Conservation (phyloP, 108 stramenopile genomes). For the Nitzschia putrida region DNA sequence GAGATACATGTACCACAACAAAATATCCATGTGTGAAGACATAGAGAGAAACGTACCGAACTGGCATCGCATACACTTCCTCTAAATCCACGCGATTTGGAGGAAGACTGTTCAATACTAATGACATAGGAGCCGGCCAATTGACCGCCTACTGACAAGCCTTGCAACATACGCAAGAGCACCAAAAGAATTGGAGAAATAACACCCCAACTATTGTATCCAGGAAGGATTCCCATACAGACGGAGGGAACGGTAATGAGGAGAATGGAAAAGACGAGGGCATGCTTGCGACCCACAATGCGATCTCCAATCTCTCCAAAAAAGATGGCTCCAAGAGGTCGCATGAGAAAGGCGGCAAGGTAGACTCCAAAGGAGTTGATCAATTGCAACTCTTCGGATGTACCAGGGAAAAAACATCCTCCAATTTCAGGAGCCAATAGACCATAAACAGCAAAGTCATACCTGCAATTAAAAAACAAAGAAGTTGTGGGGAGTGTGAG, state of each 20-base stretch:
- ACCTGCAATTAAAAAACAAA: conserved; percentile 47
- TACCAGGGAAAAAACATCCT: conserved; percentile 70
- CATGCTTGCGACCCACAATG: conserved; percentile 64
- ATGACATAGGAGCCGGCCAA: conserved; percentile 71
- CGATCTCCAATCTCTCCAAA: conserved; percentile 76
- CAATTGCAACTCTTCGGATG: conserved; percentile 57
- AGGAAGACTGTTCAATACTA: conserved; percentile 62
- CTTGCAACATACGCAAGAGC: conserved; percentile 79
- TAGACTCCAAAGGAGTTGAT: conserved; percentile 84
- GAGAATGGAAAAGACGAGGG: conserved; percentile 67
- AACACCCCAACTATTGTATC: conserved; percentile 66
- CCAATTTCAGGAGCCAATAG: conserved; percentile 78
- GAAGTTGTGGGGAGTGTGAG: background rate
- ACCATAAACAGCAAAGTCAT: conserved; percentile 89
- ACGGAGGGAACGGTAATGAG: conserved; percentile 78
- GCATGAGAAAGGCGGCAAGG: conserved; percentile 83
- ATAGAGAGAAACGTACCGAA: conserved; percentile 50
- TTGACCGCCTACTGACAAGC: conserved; percentile 85
- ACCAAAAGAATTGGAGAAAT: conserved; percentile 64
- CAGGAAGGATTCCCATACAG: conserved; percentile 83
- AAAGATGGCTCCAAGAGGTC: conserved; percentile 61
- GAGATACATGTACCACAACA: too few relatives aligned
- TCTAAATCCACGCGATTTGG: conserved; percentile 58
- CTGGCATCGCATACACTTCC: conserved; percentile 70
- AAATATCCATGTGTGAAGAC: too few relatives aligned